phyloP scores from a whole-genome alignment of 2,329 filamentous ascomycete genomes.

The Plectosphaerella cucumerina region DNA sequence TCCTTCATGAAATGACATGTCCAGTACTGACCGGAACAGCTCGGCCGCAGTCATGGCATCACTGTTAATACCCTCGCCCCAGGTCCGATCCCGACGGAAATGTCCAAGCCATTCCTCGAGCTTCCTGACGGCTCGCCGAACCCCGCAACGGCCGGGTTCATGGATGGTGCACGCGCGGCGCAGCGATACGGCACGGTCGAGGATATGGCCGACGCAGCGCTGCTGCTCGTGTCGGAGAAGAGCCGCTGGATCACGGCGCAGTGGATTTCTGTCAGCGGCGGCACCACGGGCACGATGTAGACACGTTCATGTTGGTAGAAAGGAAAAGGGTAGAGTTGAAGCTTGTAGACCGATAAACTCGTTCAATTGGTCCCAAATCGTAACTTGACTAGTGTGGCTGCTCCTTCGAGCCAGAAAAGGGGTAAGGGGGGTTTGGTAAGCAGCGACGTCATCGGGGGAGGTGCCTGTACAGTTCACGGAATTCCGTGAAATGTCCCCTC shows the following conservation, averaged over 20 bases:
- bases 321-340: too few relatives aligned
- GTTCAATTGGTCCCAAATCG: too few relatives aligned
- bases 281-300: constrained; percentile 16
- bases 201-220: constrained; percentile 36
- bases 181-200: constrained; percentile 26
- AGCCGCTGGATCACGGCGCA: constrained; percentile 38
- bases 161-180: constrained; percentile 23
- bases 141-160: constrained; percentile 14
- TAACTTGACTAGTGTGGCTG: too few relatives aligned
- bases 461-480: too few relatives aligned
- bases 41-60: background rate
- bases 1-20: too few relatives aligned
- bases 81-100: constrained; percentile 32
- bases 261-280: constrained; percentile 31
- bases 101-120: constrained; percentile 1
- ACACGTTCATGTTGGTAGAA: too few relatives aligned
- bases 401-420: too few relatives aligned
- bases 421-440: too few relatives aligned
- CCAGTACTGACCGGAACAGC: constrained; percentile 1
- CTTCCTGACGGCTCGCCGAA: constrained; percentile 8
- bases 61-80: constrained; percentile 39
- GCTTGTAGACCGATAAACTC: too few relatives aligned
- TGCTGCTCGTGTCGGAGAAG: constrained; percentile 32
- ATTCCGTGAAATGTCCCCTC: too few relatives aligned
- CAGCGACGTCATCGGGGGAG: too few relatives aligned